Evolutionary conservation across 352 stramenopile genomes (phyloP), one percentile per base, ranked within the genome.

Genomic region (Globisporangium abappressorium): DNA sequence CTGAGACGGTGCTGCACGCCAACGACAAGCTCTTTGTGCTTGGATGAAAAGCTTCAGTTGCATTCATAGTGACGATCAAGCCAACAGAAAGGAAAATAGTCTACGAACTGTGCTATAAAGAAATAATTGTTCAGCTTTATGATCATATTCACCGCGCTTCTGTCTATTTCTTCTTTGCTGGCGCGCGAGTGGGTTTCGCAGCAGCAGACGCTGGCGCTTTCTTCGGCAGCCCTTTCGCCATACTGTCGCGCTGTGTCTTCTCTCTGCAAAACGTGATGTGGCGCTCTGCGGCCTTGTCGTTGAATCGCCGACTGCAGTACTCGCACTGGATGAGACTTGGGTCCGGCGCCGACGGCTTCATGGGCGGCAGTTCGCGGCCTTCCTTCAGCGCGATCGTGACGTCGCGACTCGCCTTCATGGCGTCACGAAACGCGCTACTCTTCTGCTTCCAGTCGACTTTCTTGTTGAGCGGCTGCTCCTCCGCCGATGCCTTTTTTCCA

Each of bases 231-330:
- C 56, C 69, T 57, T 75, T 86, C 26, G 68, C 70, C 12, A 84
- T 77, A 28, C 63, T 84, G 34, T 81, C 75, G 15, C 82, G 79
- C 70, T 89, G 80, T 5, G 83, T 75, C 64, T 92, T 97, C 69
- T 97, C 86, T 68, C 92, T 85, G 70, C 94, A 98, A 66, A 95
- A 92, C 20, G 91, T 75, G 63, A 98, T 98, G 70, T 98, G 94
- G 3, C 94, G 78, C 57, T 98, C 93, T 1, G 92, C 94, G 0
- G 94, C 93, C 34, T 88, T 89, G 41, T 98, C 88, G 66, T 98
- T 98, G 70, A 98, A 98, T 22, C 84, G 82, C 11, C 94, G 86
- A 61, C 79, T 86, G 71, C 94, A 98, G 72, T 96, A 92, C 64
- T 96, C 91, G 70, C 94, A 98, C 46, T 87, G 89, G 24, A 98